phyloP scores from a whole-genome alignment of 2,329 filamentous ascomycete genomes.

The Verruconis gallopava region DNA sequence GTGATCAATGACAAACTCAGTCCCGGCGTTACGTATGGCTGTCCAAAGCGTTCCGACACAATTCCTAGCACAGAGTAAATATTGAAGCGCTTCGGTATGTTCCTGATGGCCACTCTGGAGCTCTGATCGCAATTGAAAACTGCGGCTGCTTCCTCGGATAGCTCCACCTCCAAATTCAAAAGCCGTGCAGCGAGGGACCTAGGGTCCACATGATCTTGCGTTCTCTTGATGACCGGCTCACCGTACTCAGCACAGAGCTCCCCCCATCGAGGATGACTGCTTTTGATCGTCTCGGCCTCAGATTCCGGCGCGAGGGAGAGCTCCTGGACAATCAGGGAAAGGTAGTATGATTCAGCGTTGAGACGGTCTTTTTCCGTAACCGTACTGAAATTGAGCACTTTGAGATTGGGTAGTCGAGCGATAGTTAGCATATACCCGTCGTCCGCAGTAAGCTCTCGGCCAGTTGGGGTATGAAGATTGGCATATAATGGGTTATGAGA shows the following conservation, averaged over 20 bases:
- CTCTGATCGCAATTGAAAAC: conserved; percentile 10
- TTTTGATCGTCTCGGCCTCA: conserved; percentile 42
- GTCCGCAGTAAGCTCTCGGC: conserved; percentile 43
- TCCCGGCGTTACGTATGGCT: conserved; percentile 50
- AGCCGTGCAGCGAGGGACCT: conserved; percentile 73
- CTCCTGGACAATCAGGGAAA: conserved; percentile 69
- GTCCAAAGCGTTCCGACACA: conserved; percentile 55
- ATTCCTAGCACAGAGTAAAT: conserved; percentile 73
- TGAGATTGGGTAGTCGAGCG: conserved; percentile 56
- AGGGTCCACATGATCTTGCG: conserved; percentile 43
- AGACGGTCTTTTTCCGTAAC: conserved; percentile 62
- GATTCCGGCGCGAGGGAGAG: conserved; percentile 46
- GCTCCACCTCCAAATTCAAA: conserved; percentile 47
- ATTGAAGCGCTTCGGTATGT: conserved; percentile 60
- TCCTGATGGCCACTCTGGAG: conserved; percentile 25
- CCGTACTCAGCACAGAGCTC: conserved; percentile 68
- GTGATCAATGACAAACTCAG: conserved; percentile 37
- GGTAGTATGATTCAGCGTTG: conserved; percentile 89
- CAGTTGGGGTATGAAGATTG: conserved; percentile 31
- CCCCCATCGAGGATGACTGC: conserved; percentile 55
- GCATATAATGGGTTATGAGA: conserved; percentile 78
- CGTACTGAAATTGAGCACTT: conserved; percentile 54
- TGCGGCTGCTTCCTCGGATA: conserved; percentile 21
- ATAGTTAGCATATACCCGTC: conserved; percentile 84
- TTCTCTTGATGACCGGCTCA: conserved; percentile 48